Conservation (phyloP, 2,329 filamentous ascomycete species). For the Tolypocladium cylindrosporum region DNA sequence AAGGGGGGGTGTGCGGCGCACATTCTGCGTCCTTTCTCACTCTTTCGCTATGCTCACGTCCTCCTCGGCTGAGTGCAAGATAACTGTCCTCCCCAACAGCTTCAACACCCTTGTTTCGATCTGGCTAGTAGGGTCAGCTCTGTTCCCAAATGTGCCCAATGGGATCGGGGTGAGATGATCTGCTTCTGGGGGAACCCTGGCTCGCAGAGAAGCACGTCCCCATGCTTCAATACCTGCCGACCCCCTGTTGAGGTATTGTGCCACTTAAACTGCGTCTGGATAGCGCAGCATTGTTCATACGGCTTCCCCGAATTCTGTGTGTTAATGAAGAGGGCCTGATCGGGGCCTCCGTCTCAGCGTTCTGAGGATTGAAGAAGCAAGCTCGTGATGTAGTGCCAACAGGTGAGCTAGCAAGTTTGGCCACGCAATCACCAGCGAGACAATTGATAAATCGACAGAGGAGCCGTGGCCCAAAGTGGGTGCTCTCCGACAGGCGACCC, state of each 20-base stretch:
- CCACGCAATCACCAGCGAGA: not conserved
- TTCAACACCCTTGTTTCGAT: not conserved
- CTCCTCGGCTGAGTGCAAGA: not conserved
- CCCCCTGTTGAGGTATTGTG: not conserved
- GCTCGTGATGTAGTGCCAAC: not conserved
- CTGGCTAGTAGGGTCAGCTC: not conserved
- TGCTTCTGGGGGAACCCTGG: not conserved
- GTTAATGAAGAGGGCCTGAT: not conserved
- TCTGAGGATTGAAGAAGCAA: not conserved
- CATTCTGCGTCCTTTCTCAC: not conserved
- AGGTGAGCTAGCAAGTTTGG: not conserved
- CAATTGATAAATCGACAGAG: not conserved
- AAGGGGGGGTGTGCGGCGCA: not conserved
- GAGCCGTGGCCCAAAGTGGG: not conserved
- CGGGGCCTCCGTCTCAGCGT: not conserved
- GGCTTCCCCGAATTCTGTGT: not conserved
- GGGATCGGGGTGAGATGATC: not conserved
- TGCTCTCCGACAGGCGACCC: not conserved
- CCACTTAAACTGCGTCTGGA: not conserved
- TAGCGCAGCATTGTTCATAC: not conserved
- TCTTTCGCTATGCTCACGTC: not conserved
- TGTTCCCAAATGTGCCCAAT: not conserved
- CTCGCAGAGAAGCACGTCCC: not conserved
- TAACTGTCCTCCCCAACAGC: not conserved
- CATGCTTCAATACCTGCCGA: not conserved